A percentile compares a stretch with the other conserved stretches of the same genome.
These are phyloP conservation scores for Suillus lakei DNA, from an alignment of 768 basidiomycete species.

Conservation along the genomic window DNA sequence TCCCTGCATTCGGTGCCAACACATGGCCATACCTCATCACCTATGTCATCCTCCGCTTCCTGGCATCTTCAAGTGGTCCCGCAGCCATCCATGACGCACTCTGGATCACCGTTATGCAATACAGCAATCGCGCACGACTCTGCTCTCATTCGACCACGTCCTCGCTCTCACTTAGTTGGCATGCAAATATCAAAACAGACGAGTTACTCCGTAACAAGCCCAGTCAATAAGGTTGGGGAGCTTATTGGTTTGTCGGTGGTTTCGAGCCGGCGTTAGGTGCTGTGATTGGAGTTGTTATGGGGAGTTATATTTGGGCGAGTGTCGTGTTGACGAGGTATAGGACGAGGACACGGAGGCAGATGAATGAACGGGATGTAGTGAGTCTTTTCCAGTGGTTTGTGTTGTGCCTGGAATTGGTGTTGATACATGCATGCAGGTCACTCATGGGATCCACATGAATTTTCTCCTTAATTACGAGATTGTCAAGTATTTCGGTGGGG, in stretches of 20 bases:
- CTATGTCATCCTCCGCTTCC: slow-evolving; percentile 72
- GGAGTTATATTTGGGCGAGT: no score
- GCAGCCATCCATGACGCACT: slow-evolving; percentile 69
- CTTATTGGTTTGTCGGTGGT: slow-evolving; percentile 80
- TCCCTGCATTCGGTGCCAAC: slow-evolving; percentile 38
- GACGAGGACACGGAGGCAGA: no score
- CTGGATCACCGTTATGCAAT: slow-evolving; percentile 91
- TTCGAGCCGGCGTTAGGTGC: slow-evolving; percentile 65
- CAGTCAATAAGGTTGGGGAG: slow-evolving; percentile 84
- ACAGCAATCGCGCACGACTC: slow-evolving; percentile 66
- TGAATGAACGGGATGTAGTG: no score
- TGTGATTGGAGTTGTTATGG: no score
- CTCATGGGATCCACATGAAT: no score
- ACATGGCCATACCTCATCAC: no score
- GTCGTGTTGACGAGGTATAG: no score
- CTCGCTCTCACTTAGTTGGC: slow-evolving; percentile 87
- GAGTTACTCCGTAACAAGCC: slow-evolving; percentile 59
- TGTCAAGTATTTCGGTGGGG: no score
- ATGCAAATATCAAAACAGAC: slow-evolving; percentile 82
- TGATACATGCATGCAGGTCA: no score
- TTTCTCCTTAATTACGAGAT: no score
- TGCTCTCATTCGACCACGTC: slow-evolving; percentile 81
- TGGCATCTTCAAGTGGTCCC: slow-evolving; percentile 79
- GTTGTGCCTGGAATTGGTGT: no score
- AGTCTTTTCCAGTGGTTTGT: no score